These are phyloP conservation scores for Scleromitrula shiraiana DNA, from an alignment of 2,329 filamentous ascomycete genomes.

Conservation along the genomic window DNA sequence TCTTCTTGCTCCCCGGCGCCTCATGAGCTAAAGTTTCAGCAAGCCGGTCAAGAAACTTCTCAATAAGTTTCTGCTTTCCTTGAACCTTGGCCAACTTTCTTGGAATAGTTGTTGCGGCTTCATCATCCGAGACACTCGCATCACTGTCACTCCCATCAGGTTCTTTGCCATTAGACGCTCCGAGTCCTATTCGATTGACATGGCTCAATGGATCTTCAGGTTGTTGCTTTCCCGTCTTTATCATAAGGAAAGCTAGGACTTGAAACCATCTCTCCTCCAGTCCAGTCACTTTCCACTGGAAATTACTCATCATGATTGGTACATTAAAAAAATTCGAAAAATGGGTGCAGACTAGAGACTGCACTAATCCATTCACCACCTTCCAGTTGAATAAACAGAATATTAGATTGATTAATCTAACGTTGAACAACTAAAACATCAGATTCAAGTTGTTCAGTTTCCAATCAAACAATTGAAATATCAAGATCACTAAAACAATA, in stretches of 20 bases:
- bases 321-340: too few species aligned
- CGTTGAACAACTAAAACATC: too few species aligned
- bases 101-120: constrained; percentile 1
- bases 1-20: background rate
- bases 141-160: background rate
- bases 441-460: too few species aligned
- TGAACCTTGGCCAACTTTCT: constrained; percentile 1
- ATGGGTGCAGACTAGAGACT: too few species aligned
- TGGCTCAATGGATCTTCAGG: constrained; percentile 1
- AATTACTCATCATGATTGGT: too few species aligned
- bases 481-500: too few species aligned
- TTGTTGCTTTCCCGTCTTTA: background rate
- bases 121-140: background rate
- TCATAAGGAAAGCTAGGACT: constrained; percentile 1
- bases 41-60: constrained; percentile 6
- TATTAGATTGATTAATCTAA: too few species aligned
- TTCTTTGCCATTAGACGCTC: background rate
- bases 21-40: constrained; percentile 1
- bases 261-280: constrained; percentile 6
- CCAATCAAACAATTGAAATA: too few species aligned
- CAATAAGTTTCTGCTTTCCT: background rate
- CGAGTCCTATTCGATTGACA: background rate
- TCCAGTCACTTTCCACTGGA: constrained; percentile 2
- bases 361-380: too few species aligned
- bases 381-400: too few species aligned